Conservation (phyloP, 2,329 filamentous ascomycete species). For the Dothistroma septosporum region DNA sequence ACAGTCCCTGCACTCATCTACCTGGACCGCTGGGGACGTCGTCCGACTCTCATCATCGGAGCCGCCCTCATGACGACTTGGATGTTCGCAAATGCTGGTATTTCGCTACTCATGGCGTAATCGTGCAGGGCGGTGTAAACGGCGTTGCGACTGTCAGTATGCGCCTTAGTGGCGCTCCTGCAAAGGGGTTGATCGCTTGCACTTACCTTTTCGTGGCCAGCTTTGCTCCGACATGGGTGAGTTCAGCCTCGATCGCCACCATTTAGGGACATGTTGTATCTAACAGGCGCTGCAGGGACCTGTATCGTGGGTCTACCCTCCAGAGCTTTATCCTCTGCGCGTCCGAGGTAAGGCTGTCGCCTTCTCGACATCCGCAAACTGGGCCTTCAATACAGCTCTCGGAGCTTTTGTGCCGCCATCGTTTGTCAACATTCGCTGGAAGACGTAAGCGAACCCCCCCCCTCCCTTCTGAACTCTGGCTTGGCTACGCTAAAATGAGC, state of each 20-base stretch:
- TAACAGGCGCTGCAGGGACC: slow-evolving; percentile 34
- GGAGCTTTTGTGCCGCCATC: slow-evolving; percentile 57
- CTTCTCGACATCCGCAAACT: slow-evolving; percentile 53
- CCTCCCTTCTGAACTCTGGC: not conserved
- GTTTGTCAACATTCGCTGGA: slow-evolving; percentile 57
- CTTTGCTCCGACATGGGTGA: slow-evolving; percentile 51
- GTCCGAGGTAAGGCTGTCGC: slow-evolving; percentile 59
- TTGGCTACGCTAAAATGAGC: not conserved
- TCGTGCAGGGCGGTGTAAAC: slow-evolving; percentile 36
- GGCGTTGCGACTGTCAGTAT: slow-evolving; percentile 40
- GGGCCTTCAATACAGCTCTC: slow-evolving; percentile 55
- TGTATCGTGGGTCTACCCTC: slow-evolving; percentile 62
- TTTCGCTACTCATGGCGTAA: slow-evolving; percentile 58
- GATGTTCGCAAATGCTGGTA: slow-evolving; percentile 59
- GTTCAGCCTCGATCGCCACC: not conserved
- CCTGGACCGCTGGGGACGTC: slow-evolving; percentile 73
- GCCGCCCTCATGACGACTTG: slow-evolving; percentile 60
- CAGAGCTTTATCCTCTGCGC: slow-evolving; percentile 61
- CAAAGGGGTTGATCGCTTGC: slow-evolving; percentile 53
- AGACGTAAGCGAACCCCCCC: slow-evolving; percentile 31
- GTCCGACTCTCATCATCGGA: slow-evolving; percentile 62
- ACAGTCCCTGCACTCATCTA: slow-evolving; percentile 71
- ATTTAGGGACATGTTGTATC: not conserved
- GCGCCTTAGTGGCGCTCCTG: slow-evolving; percentile 36
- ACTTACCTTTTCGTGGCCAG: slow-evolving; percentile 69